phyloP scores from a whole-genome alignment of 2,329 filamentous ascomycete species.

The Xylariaceae sp. region DNA sequence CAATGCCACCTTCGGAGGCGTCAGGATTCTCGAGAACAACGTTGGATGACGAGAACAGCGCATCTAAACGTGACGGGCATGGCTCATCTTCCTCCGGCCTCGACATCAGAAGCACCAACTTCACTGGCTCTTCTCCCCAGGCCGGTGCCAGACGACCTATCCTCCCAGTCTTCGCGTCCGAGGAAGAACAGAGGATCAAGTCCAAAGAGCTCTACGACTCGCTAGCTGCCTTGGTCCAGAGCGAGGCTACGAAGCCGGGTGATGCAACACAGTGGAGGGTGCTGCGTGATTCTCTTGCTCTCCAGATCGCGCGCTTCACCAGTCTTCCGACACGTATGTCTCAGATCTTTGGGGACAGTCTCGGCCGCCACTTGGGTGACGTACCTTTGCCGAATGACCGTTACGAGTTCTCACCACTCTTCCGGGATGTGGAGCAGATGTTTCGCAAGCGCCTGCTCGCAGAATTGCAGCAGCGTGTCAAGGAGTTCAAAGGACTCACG shows the following conservation, averaged over 20 bases:
- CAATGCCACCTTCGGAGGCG: constrained; percentile 26
- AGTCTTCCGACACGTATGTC: constrained; percentile 48
- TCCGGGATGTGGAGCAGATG: constrained; percentile 45
- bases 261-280: constrained; percentile 48
- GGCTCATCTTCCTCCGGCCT: constrained; percentile 48
- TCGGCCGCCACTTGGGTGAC: constrained; percentile 43
- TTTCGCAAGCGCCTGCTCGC: constrained; percentile 48
- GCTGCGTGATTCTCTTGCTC: constrained; percentile 50
- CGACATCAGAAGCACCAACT: no score
- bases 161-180: constrained; percentile 35
- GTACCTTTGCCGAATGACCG: constrained; percentile 4
- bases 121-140: no score
- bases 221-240: constrained; percentile 52
- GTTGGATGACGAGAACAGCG: constrained; percentile 31
- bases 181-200: constrained; percentile 39
- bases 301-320: constrained; percentile 57
- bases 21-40: constrained; percentile 24
- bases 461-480: constrained; percentile 47
- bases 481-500: constrained; percentile 49
- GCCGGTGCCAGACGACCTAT: constrained; percentile 38
- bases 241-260: constrained; percentile 40
- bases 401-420: constrained; percentile 36
- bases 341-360: constrained; percentile 46
- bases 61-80: constrained; percentile 49
- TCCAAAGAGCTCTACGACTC: constrained; percentile 49